Evolutionary conservation across 345 rosid genomes (phyloP), one percentile per base, ranked within the genome.

Genomic region (Balakata baccata): DNA sequence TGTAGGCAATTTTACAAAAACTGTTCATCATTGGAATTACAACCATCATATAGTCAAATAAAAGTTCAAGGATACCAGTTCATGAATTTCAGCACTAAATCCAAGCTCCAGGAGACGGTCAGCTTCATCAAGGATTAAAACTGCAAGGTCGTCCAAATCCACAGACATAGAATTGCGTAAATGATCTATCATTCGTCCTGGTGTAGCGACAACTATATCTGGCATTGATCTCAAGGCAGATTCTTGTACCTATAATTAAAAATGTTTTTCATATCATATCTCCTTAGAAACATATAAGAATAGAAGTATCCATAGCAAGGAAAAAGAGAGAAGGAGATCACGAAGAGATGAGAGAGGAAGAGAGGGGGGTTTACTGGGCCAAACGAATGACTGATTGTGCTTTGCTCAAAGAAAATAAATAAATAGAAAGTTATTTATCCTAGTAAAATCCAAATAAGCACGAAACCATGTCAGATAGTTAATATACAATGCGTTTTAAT

Each of bases 111-210:
- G 80, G 77, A 95, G 94, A 46, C 96, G 96, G 82, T 92, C 99
- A 68, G 98, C 98, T 80, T 95, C 97, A 59, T 95, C 98, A 8
- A 95, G 98, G 69, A 95, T 92, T 69, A 95, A 71, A 78, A 95
- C 92, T 22, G 99, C 96, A 68, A 95, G 94, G 82, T 92, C 97
- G 54, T 92, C 97, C 82, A 92, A 84, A 79, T 87, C 90, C 54
- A 95, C 96, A 6, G 97, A 92, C 93, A 88, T 89, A 47, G 99
- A 85, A 85, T 95, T 95, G 73, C 97, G 90, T 76, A 95, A 85
- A 84, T 95, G 98, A 81, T 95, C 99, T 73, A 95, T 92, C 92
- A 95, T 87, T 64, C 99, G 91, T 37, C 99, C 98, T 69, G 98
- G 98, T 74, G 97, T 90, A 17, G 99, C 99, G 73, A 95, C 99